These are phyloP conservation scores for Kwoniella shandongensis DNA, from an alignment of 768 basidiomycete genomes.

Conservation along the genomic window DNA sequence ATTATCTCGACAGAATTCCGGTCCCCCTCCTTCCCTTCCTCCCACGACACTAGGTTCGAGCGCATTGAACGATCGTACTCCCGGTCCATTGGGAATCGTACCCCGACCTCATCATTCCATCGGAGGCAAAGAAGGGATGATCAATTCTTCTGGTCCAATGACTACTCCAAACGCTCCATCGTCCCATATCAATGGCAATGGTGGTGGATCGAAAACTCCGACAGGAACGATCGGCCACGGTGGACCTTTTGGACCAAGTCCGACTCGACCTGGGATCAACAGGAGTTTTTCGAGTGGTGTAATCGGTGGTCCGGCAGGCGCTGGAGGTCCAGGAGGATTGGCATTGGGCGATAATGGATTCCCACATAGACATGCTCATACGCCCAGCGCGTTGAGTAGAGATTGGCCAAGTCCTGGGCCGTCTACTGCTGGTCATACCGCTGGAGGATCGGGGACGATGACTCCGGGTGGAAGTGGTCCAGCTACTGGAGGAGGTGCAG, in stretches of 20 bases:
- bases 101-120: constrained; percentile 12
- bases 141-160: constrained; percentile 19
- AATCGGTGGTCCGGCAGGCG: constrained; percentile 18
- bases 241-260: constrained; percentile 1
- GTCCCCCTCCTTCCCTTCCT: not conserved
- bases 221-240: not conserved
- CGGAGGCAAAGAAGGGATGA: constrained; percentile 11
- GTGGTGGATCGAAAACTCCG: not conserved
- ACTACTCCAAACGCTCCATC: constrained; percentile 16
- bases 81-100: constrained; percentile 3
- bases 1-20: constrained; percentile 8
- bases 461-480: constrained; percentile 27
- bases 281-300: constrained; percentile 31
- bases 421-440: not conserved
- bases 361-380: constrained; percentile 10
- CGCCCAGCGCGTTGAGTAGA: constrained; percentile 13
- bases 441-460: not conserved
- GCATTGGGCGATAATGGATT: not conserved
- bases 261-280: constrained; percentile 27
- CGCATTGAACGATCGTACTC: constrained; percentile 5
- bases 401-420: constrained; percentile 28
- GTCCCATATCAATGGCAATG: not conserved
- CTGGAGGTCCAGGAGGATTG: not conserved
- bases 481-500: constrained; percentile 8
- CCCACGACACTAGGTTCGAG: not conserved